These are phyloP conservation scores for Cordyceps militaris DNA, from an alignment of 2,329 filamentous ascomycete genomes.

Conservation along the genomic window DNA sequence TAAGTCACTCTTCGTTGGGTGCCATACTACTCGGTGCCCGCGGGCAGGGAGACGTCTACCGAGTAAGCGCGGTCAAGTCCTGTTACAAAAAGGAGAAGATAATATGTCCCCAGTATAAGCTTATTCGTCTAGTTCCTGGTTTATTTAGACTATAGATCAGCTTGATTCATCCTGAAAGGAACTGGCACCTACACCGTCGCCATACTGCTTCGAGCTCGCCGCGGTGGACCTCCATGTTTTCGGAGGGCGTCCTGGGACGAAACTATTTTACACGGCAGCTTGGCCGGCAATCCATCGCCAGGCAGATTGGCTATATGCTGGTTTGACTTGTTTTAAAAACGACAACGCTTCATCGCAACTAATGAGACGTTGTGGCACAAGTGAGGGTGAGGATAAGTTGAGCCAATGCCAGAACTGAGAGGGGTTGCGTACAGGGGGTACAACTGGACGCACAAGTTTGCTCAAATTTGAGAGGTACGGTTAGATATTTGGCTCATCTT, in stretches of 20 bases:
- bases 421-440: no score
- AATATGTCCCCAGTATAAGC: no score
- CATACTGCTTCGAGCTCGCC: slow-evolving; percentile 6
- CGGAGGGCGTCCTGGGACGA: slow-evolving; percentile 6
- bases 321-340: neutral
- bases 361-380: no score
- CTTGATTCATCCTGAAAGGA: no score
- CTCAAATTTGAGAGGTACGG: no score
- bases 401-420: no score
- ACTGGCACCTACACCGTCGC: neutral
- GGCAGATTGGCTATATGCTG: neutral
- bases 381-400: neutral
- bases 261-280: neutral
- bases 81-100: neutral
- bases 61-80: neutral
- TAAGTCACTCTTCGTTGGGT: neutral
- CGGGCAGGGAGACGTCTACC: neutral
- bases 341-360: no score
- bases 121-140: no score
- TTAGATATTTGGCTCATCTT: no score
- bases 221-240: slow-evolving; percentile 3
- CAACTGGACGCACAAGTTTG: no score
- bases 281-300: neutral
- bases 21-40: neutral
- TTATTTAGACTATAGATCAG: no score